phyloP scores from a whole-genome alignment of 805 yeast genomes.

The Spathaspora girioi region DNA sequence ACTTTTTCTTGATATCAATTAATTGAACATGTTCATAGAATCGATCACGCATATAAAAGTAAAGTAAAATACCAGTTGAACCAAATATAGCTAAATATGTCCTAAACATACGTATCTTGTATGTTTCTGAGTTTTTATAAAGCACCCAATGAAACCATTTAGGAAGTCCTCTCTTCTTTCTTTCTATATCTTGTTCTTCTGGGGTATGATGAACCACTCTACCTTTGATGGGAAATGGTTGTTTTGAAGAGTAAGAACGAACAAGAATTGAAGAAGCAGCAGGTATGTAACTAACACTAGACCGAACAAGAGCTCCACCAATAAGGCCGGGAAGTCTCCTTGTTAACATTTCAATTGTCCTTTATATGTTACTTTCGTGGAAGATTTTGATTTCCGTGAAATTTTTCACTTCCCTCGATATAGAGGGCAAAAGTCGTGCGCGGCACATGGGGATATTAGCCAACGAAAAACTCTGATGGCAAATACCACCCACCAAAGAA shows the following conservation, averaged over 20 bases:
- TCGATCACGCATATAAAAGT: conserved; percentile 62
- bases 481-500: not conserved
- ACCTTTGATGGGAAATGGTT: conserved; percentile 35
- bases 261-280: not conserved
- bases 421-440: not conserved
- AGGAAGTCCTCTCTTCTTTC: conserved; percentile 24
- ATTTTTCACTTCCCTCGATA: not conserved
- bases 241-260: conserved; percentile 3
- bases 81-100: conserved; percentile 60
- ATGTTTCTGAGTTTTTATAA: conserved; percentile 49
- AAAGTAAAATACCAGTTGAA: conserved; percentile 54
- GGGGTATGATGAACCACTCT: conserved; percentile 22
- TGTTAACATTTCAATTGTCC: not conserved
- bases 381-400: not conserved
- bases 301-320: not conserved
- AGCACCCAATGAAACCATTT: conserved; percentile 37
- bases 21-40: conserved; percentile 63
- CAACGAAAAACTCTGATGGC: not conserved
- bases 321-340: not conserved
- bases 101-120: conserved; percentile 59
- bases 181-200: conserved; percentile 9
- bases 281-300: not conserved
- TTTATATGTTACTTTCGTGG: not conserved
- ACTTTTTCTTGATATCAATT: conserved; percentile 37
- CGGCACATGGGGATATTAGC: not conserved